Evolutionary conservation across 2,329 filamentous ascomycete genomes (phyloP).

Genomic region (Bipolaris cookei): DNA sequence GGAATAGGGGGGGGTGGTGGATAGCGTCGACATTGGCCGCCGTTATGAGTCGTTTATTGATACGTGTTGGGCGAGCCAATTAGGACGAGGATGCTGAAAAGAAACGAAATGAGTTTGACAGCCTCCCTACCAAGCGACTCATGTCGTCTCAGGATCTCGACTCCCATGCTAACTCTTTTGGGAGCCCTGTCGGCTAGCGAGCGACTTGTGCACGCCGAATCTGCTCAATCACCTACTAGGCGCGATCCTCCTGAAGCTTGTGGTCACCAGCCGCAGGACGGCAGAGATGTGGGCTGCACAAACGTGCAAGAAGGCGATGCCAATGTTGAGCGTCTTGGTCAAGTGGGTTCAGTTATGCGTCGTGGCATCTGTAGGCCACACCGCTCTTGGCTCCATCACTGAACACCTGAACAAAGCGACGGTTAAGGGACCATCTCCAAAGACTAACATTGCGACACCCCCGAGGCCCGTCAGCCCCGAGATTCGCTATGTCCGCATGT

Average conservation of each 20-base stretch:
- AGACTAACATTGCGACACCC: background rate
- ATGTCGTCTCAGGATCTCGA: conserved; percentile 40
- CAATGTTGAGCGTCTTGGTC: background rate
- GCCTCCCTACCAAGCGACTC: conserved; percentile 40
- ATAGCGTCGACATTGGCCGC: conserved; percentile 32
- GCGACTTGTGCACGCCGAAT: conserved; percentile 19
- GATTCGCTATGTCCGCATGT: conserved; percentile 4
- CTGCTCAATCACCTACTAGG: conserved; percentile 20
- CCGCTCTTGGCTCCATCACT: conserved; percentile 1
- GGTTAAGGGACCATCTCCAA: conserved; percentile 2
- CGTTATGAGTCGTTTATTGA: conserved; percentile 43
- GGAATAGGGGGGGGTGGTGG: conserved; percentile 41
- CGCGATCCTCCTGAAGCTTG: conserved; percentile 9
- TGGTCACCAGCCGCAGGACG: conserved; percentile 14
- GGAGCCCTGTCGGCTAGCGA: conserved; percentile 22
- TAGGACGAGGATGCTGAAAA: conserved; percentile 24
- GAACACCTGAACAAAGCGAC: conserved; percentile 15
- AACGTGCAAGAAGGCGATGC: conserved; percentile 2
- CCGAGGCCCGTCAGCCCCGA: conserved; percentile 6
- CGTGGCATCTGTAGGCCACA: background rate
- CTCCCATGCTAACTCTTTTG: conserved; percentile 26
- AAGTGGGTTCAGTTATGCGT: background rate
- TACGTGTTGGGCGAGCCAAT: conserved; percentile 30
- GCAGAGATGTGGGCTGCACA: conserved; percentile 11
- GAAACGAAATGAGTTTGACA: conserved; percentile 45